Conservation (phyloP, 345 rosid species). For the Triadica sebifera region DNA sequence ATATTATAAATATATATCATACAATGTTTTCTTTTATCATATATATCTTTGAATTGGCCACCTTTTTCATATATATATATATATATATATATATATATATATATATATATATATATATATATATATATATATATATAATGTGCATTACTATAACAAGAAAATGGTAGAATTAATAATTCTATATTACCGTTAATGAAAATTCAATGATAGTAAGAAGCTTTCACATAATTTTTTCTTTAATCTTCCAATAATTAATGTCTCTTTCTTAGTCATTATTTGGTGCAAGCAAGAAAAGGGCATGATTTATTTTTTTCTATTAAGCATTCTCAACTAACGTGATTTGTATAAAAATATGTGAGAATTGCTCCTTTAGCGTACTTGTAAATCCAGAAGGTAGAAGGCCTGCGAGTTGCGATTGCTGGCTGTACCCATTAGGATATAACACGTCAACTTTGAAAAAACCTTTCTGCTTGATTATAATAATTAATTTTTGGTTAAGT, state of each 20-base stretch:
- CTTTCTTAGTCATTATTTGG: conserved; percentile 9
- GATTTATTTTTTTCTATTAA: background rate
- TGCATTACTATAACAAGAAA: too few species aligned
- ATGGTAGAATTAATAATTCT: too few species aligned
- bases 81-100: background rate
- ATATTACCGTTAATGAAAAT: too few species aligned
- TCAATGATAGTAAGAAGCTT: background rate
- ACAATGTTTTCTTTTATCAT: background rate
- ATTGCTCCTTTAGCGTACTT: background rate
- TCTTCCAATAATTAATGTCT: background rate
- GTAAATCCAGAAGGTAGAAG: background rate
- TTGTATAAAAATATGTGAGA: background rate
- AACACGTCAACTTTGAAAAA: background rate
- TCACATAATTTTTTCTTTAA: background rate
- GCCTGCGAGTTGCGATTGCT: background rate
- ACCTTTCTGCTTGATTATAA: background rate
- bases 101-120: too few species aligned
- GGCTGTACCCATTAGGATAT: background rate
- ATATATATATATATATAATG: too few species aligned
- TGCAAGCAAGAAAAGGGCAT: conserved; percentile 13
- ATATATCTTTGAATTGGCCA: conserved; percentile 10
- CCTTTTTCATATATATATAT: background rate
- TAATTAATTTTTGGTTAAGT: background rate
- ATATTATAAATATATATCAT: background rate
- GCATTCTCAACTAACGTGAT: background rate